These are phyloP conservation scores for Multifurca ochricompacta DNA, from an alignment of 768 basidiomycete species.

Conservation along the genomic window DNA sequence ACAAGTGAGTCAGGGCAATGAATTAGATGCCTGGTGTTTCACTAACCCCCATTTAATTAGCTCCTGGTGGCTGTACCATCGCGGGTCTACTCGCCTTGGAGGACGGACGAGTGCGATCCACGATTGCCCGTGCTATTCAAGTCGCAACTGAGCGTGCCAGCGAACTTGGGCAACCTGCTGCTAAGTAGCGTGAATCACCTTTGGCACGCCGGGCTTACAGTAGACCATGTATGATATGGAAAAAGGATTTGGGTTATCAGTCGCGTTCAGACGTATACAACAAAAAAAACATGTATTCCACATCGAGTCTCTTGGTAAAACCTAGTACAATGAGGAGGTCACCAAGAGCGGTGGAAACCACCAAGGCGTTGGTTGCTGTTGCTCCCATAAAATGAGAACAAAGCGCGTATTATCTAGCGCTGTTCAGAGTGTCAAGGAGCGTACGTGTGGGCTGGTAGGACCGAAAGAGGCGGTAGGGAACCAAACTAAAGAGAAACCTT, in stretches of 20 bases:
- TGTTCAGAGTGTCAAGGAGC: slow-evolving; percentile 98
- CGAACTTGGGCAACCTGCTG: slow-evolving; percentile 66
- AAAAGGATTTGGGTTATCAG: no score
- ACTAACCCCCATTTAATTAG: slow-evolving; percentile 33
- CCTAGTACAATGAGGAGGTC: slow-evolving; percentile 19
- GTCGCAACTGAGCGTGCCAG: slow-evolving; percentile 86
- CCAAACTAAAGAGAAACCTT: no score
- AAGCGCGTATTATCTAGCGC: slow-evolving; percentile 62
- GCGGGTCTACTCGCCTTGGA: slow-evolving; percentile 94
- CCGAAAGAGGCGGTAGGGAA: no score
- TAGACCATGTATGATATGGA: no score
- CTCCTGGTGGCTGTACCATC: slow-evolving; percentile 97
- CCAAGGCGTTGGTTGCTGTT: slow-evolving; percentile 35
- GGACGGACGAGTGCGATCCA: slow-evolving; percentile 87
- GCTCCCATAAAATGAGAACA: slow-evolving; percentile 98
- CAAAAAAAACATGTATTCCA: slow-evolving; percentile 22
- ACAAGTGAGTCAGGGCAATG: slow-evolving; percentile 58
- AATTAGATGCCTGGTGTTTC: background rate
- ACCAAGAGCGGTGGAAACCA: slow-evolving; percentile 25
- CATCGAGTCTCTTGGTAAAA: slow-evolving; percentile 17
- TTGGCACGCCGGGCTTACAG: background rate
- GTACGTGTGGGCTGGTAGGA: slow-evolving; percentile 10
- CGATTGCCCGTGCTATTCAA: slow-evolving; percentile 92
- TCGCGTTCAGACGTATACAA: background rate
- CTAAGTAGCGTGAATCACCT: slow-evolving; percentile 34